These are phyloP conservation scores for Chlorociboria aeruginascens DNA, from an alignment of 495 filamentous ascomycete genomes.

Conservation along the genomic window DNA sequence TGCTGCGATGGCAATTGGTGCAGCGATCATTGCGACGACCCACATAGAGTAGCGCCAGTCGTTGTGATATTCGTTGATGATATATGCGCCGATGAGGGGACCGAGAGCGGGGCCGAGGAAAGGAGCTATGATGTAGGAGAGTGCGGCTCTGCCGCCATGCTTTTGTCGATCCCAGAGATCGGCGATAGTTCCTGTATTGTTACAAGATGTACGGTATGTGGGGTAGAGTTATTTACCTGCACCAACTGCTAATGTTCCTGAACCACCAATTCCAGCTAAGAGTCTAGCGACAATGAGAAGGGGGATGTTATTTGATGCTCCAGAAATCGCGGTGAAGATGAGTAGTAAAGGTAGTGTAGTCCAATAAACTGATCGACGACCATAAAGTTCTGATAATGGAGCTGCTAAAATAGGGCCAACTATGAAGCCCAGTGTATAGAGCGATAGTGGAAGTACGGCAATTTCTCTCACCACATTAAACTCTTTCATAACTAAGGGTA, in stretches of 20 bases:
- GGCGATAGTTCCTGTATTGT: conserved; percentile 10
- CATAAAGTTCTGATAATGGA: conserved; percentile 54
- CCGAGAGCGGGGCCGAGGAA: conserved; percentile 56
- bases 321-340: conserved; percentile 43
- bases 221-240: conserved; percentile 32
- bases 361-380: conserved; percentile 44
- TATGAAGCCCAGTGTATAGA: conserved; percentile 67
- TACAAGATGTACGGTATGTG: not conserved
- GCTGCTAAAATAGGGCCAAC: conserved; percentile 46
- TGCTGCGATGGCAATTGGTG: conserved; percentile 5
- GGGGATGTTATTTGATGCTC: conserved; percentile 40
- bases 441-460: conserved; percentile 29
- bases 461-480: conserved; percentile 8
- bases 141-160: conserved; percentile 48
- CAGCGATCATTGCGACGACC: conserved; percentile 39
- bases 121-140: conserved; percentile 51
- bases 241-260: conserved; percentile 40
- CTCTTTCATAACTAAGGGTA: conserved; percentile 6
- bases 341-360: conserved; percentile 39
- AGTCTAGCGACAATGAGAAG: conserved; percentile 45
- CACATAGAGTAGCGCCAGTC: conserved; percentile 60
- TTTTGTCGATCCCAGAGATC: conserved; percentile 48
- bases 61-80: conserved; percentile 48
- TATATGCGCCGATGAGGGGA: conserved; percentile 52
- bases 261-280: conserved; percentile 41